These are phyloP conservation scores for Eudorina sp. DNA, from an alignment of 139 green algal species.

Conservation along the genomic window DNA sequence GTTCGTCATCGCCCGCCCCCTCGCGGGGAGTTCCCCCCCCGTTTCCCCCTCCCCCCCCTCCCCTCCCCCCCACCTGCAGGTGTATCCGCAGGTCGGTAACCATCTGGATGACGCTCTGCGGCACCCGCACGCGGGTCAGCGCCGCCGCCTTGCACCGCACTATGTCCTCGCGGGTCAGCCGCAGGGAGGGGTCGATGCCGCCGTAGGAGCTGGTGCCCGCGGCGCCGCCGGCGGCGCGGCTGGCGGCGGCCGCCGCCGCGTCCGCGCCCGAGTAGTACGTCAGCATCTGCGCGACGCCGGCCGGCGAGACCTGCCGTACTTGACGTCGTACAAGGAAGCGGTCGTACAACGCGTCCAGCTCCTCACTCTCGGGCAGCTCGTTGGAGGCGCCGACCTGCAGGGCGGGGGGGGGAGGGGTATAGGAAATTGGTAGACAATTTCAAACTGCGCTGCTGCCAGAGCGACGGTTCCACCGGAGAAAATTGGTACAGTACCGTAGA, in stretches of 20 bases:
- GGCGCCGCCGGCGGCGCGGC: neutral
- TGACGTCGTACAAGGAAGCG: slow-evolving; percentile 82
- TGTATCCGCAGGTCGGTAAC: slow-evolving; percentile 82
- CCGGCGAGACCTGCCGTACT: slow-evolving; percentile 38
- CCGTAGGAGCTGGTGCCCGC: neutral
- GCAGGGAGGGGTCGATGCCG: neutral
- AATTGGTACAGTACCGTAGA: too few relatives aligned
- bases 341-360: slow-evolving; percentile 92
- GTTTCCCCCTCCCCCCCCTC: neutral
- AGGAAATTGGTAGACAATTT: too few relatives aligned
- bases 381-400: slow-evolving; percentile 82
- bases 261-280: slow-evolving; percentile 51
- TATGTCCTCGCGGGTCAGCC: slow-evolving; percentile 74
- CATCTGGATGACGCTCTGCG: slow-evolving; percentile 80
- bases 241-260: neutral
- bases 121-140: slow-evolving; percentile 71
- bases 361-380: slow-evolving; percentile 91
- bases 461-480: too few relatives aligned
- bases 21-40: neutral
- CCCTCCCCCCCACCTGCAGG: slow-evolving; percentile 61
- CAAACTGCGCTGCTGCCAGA: too few relatives aligned
- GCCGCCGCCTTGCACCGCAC: slow-evolving; percentile 67
- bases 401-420: neutral
- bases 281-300: slow-evolving; percentile 55
- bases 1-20: neutral